Evolutionary conservation across 805 yeast species (phyloP).

Genomic region (Starmerella scarabaei): DNA sequence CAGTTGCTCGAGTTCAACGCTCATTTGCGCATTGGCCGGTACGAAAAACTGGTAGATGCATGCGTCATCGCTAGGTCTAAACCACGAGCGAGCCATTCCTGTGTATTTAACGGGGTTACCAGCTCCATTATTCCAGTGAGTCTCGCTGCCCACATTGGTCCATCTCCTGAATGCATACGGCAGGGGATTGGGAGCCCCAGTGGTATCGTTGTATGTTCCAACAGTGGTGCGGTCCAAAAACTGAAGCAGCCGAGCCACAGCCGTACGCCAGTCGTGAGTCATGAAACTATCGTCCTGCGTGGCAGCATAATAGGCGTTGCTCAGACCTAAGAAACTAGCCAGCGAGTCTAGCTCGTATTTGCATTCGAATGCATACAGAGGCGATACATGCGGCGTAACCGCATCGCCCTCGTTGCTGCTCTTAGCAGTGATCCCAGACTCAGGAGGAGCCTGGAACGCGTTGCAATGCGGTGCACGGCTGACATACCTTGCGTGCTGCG

Average conservation of each 20-base stretch:
- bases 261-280: constrained; percentile 42
- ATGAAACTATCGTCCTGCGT: constrained; percentile 34
- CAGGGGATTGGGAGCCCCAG: constrained; percentile 37
- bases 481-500: constrained; percentile 60
- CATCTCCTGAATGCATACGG: constrained; percentile 59
- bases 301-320: constrained; percentile 53
- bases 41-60: constrained; percentile 66
- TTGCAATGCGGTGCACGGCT: constrained; percentile 66
- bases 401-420: constrained; percentile 32
- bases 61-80: constrained; percentile 82
- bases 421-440: constrained; percentile 20
- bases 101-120: constrained; percentile 72
- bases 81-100: constrained; percentile 68
- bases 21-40: constrained; percentile 72
- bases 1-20: constrained; percentile 43
- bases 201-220: constrained; percentile 33
- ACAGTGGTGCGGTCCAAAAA: constrained; percentile 9
- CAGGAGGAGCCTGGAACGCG: constrained; percentile 76
- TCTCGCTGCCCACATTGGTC: constrained; percentile 68
- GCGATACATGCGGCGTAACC: constrained; percentile 59
- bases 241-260: constrained; percentile 41
- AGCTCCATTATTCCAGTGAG: constrained; percentile 60
- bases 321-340: constrained; percentile 64
- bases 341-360: constrained; percentile 79
- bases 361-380: constrained; percentile 69